Evolutionary conservation across 805 yeast species (phyloP), one percentile per base, ranked within the genome.

Genomic region (Wickerhamomyces tratensis): DNA sequence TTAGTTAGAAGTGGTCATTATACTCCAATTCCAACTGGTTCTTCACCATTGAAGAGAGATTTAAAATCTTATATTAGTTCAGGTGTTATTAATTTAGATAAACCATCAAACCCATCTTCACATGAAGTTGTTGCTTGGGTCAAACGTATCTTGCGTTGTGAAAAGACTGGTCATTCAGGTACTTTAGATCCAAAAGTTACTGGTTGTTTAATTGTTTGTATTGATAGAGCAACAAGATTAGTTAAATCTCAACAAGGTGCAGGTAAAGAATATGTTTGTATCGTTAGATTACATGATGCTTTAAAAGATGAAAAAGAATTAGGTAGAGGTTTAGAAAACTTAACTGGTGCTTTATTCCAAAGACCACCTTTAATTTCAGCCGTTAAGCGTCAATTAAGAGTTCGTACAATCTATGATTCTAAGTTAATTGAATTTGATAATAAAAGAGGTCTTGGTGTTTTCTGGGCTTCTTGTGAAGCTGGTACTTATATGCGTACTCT

Each of bases 111-210:
- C 67, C 98, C 98, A 53, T 86, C 96, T 37, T 87, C 96, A 43
- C 98, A 93, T 69, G 98, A 93, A 72, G 98, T 93, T 61, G 98
- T 93, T 57, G 98, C 98, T 25, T 93, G 98, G 98, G 79, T 93
- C 59, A 93, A 93, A 72, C 77, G 98, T 65, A 93, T 93, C 54
- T 74, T 93, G 58, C 81, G 98, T 65, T 84, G 82, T 47, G 98
- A 93, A 67, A 93, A 93, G 67, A 93, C 98, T 46, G 98, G 98
- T 70, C 98, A 93, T 68, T 86, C 96, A 42, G 98, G 98, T 71
- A 93, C 98, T 51, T 76, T 93, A 65, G 98, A 93, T 73, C 98
- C 98, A 51, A 86, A 86, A 67, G 98, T 93, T 59, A 93, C 98
- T 40, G 98, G 98, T 52, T 93, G 98, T 74, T 75, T 93, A 64